phyloP scores from a whole-genome alignment of 257 asterid genomes.

The Leonotis leonurus region DNA sequence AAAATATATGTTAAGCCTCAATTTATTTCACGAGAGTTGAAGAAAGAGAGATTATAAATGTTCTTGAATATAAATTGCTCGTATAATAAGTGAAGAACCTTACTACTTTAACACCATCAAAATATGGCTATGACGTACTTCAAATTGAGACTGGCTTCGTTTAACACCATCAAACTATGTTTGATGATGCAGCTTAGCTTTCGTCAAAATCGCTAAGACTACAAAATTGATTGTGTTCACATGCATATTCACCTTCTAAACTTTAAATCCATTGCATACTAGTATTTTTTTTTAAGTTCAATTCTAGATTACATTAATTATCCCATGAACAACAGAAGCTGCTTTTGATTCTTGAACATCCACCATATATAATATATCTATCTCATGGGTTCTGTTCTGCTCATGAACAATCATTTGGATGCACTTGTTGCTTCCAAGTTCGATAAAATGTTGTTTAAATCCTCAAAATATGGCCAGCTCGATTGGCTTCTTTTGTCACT shows the following conservation, averaged over 20 bases:
- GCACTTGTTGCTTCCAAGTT: constrained; percentile 24
- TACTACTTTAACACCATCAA: no score
- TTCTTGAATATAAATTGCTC: no score
- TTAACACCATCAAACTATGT: neutral
- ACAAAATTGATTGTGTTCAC: constrained; percentile 17
- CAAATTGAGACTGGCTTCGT: neutral
- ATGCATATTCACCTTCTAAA: constrained; percentile 9
- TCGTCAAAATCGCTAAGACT: constrained; percentile 9
- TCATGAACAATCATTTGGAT: constrained; percentile 25
- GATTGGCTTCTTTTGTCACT: constrained; percentile 28
- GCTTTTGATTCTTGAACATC: constrained; percentile 2
- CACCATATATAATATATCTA: neutral
- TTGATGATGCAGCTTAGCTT: neutral
- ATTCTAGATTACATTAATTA: neutral
- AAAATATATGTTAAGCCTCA: no score
- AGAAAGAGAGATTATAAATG: no score
- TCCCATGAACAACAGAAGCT: neutral
- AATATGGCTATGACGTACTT: no score
- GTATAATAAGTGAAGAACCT: no score
- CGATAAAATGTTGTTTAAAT: constrained; percentile 43
- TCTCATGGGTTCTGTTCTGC: neutral
- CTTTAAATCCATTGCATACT: neutral
- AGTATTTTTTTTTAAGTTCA: neutral
- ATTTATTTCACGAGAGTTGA: no score
- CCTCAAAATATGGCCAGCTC: constrained; percentile 65